These are phyloP conservation scores for Arabis hirsuta DNA, from an alignment of 345 rosid species.

Conservation along the genomic window DNA sequence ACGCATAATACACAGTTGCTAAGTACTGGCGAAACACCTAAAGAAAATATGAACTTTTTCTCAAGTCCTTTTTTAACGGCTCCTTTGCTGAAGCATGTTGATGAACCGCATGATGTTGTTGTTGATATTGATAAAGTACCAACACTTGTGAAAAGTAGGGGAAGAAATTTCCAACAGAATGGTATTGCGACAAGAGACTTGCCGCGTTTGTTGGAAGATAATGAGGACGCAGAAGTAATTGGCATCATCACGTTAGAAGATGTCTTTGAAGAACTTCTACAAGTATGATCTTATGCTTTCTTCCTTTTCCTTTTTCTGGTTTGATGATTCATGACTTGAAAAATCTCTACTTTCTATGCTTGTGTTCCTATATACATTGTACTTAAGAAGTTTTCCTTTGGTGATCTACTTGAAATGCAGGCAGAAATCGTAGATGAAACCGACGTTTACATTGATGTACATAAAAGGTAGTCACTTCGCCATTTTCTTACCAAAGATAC, in stretches of 20 bases:
- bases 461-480: conserved; percentile 60
- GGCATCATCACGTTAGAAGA: conserved; percentile 87
- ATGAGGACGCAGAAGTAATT: conserved; percentile 78
- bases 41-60: conserved; percentile 40
- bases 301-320: background rate
- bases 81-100: conserved; percentile 59
- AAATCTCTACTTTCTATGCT: background rate
- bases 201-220: conserved; percentile 52
- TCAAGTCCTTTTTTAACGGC: conserved; percentile 47
- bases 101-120: conserved; percentile 43
- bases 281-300: conserved; percentile 49
- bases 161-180: conserved; percentile 40
- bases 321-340: background rate
- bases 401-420: conserved; percentile 50
- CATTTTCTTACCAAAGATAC: conserved; percentile 7
- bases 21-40: conserved; percentile 44
- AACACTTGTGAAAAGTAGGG: conserved; percentile 44
- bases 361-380: conserved; percentile 2
- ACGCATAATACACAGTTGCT: conserved; percentile 39
- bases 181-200: conserved; percentile 43
- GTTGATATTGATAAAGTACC: conserved; percentile 58
- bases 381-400: conserved; percentile 13
- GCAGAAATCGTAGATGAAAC: conserved; percentile 86
- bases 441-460: conserved; percentile 75
- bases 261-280: conserved; percentile 87